These are phyloP conservation scores for Arbutus unedo DNA, from an alignment of 148 eudicot genomes.

Conservation along the genomic window DNA sequence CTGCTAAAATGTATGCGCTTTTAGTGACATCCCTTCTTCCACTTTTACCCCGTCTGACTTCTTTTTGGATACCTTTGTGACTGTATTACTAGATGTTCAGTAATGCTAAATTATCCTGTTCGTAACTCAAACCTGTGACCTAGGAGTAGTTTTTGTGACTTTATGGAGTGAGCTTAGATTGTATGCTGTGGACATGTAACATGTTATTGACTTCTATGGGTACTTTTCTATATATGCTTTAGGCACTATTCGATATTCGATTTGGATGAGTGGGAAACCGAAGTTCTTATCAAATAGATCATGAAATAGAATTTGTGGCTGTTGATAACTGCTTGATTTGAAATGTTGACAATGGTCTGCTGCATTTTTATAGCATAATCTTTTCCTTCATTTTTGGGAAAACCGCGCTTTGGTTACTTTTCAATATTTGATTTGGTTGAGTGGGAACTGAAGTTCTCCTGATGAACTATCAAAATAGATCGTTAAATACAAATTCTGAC, in stretches of 20 bases:
- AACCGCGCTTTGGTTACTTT: neutral
- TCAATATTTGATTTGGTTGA: too few species aligned
- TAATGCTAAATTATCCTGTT: neutral
- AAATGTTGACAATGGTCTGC: too few species aligned
- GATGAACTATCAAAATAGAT: neutral
- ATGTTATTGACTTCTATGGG: neutral
- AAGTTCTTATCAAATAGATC: too few species aligned
- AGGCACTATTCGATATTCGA: neutral
- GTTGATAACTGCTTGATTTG: too few species aligned
- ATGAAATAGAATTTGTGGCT: too few species aligned
- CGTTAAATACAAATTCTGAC: too few species aligned
- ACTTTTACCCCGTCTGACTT: neutral
- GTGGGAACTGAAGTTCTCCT: neutral
- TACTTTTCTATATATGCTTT: neutral
- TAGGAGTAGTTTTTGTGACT: slow-evolving; percentile 7
- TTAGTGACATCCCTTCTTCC: neutral
- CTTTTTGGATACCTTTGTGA: neutral
- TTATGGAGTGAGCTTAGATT: too few species aligned
- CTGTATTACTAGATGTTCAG: slow-evolving; percentile 3
- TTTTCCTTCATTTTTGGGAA: too few species aligned
- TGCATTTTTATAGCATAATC: too few species aligned
- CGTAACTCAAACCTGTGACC: neutral
- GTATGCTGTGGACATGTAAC: neutral
- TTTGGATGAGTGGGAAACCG: too few species aligned
- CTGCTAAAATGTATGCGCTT: slow-evolving; percentile 22